Percentiles rank a stretch among this genome's conserved stretches.
phyloP scores from a whole-genome alignment of 1,284 basidiomycete species.

The Puccinia brachypodii region DNA sequence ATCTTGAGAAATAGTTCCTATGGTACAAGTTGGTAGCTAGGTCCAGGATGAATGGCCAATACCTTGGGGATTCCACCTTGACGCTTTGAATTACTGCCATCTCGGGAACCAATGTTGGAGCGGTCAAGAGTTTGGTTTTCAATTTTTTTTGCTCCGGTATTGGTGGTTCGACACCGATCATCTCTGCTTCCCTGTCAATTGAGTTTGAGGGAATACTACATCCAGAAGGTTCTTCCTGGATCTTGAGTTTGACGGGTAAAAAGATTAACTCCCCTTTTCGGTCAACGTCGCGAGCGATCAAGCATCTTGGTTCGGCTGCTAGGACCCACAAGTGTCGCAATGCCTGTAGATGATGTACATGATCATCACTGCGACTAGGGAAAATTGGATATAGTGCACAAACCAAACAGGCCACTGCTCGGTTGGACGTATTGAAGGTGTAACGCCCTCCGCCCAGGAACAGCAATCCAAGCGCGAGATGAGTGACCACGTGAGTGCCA shows the following conservation, averaged over 20 bases:
- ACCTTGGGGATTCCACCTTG: slow-evolving; percentile 83
- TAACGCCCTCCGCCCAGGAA: slow-evolving; percentile 92
- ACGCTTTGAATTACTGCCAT: slow-evolving; percentile 75
- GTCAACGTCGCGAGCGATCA: slow-evolving; percentile 86
- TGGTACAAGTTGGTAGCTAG: slow-evolving; percentile 67
- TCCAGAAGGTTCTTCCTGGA: slow-evolving; percentile 63
- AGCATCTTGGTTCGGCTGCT: slow-evolving; percentile 87
- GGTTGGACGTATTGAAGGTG: slow-evolving; percentile 86
- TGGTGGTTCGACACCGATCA: neutral
- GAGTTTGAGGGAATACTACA: slow-evolving; percentile 49
- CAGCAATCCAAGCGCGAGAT: slow-evolving; percentile 85
- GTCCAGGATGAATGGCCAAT: slow-evolving; percentile 87
- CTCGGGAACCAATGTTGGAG: slow-evolving; percentile 86
- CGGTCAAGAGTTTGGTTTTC: slow-evolving; percentile 68
- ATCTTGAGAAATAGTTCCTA: slow-evolving; percentile 68
- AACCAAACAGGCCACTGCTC: slow-evolving; percentile 83
- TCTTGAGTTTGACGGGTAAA: slow-evolving; percentile 80
- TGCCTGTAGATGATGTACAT: slow-evolving; percentile 86
- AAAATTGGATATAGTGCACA: slow-evolving; percentile 89
- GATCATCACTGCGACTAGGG: slow-evolving; percentile 75
- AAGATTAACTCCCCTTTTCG: slow-evolving; percentile 78
- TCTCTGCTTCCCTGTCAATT: slow-evolving; percentile 26
- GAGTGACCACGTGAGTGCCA: slow-evolving; percentile 84
- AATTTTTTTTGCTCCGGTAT: slow-evolving; percentile 23
- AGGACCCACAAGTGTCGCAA: slow-evolving; percentile 93